A percentile compares a stretch with the other conserved stretches of the same genome.
phyloP scores from a whole-genome alignment of 2,329 filamentous ascomycete genomes.

The Colletotrichum sp. region DNA sequence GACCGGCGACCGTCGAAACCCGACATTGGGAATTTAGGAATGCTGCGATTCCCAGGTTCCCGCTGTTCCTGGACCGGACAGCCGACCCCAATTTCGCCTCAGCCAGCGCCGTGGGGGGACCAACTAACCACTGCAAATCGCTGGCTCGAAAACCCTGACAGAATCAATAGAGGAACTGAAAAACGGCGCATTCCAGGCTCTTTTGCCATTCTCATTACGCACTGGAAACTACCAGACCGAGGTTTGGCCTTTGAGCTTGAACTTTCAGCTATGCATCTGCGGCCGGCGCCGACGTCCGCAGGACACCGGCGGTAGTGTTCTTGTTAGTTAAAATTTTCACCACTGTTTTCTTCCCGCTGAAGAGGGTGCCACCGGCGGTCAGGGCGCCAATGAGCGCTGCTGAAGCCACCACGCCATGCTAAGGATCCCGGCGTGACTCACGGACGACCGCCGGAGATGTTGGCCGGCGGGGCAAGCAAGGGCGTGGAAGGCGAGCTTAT shows the following conservation, averaged over 20 bases:
- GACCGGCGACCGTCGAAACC: not conserved
- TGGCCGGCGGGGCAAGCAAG: not conserved
- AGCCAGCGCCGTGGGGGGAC: not conserved
- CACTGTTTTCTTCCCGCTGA: not conserved
- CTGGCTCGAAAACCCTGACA: not conserved
- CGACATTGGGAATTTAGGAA: not conserved
- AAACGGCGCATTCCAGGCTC: not conserved
- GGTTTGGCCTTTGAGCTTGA: not conserved
- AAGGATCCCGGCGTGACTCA: not conserved
- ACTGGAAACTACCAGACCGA: not conserved
- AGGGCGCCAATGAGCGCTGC: not conserved
- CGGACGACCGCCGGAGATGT: not conserved
- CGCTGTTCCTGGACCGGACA: not conserved
- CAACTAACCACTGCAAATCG: not conserved
- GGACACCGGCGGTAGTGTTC: not conserved
- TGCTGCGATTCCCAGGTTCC: not conserved
- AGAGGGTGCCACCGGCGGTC: not conserved
- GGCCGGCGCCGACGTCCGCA: constrained; percentile 10
- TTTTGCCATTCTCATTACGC: not conserved
- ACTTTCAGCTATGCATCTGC: not conserved
- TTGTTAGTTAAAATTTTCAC: not conserved
- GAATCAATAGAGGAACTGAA: not conserved
- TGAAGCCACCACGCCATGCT: not conserved
- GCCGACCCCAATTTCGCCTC: not conserved
- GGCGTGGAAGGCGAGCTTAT: not conserved